A percentile compares a stretch with the other conserved stretches of the same genome.
Evolutionary conservation across 768 basidiomycete genomes (phyloP).

Genomic region (Tricholomella constricta): DNA sequence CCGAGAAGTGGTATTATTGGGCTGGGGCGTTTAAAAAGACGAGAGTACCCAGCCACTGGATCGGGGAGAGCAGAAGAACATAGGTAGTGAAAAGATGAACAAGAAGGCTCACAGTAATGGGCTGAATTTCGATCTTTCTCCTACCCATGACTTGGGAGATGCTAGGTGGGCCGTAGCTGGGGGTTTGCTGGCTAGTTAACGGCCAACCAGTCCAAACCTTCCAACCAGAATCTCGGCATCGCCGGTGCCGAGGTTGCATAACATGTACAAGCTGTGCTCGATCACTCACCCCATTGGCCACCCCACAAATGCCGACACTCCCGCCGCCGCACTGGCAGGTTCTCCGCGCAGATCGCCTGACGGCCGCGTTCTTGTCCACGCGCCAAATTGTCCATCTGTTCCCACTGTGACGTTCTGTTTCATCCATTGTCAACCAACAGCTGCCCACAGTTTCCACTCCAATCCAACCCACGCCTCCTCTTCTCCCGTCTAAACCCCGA

Average conservation of each 20-base stretch:
- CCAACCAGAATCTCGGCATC: slow-evolving; percentile 14
- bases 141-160: slow-evolving; percentile 50
- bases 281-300: slow-evolving; percentile 8
- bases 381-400: slow-evolving; percentile 7
- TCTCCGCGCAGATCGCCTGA: slow-evolving; percentile 12
- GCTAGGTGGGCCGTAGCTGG: slow-evolving; percentile 29
- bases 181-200: slow-evolving; percentile 15
- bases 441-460: slow-evolving; percentile 5
- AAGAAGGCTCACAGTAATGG: slow-evolving; percentile 62
- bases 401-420: slow-evolving; percentile 10
- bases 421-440: background rate
- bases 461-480: slow-evolving; percentile 4
- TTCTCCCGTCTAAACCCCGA: slow-evolving; percentile 5
- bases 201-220: slow-evolving; percentile 6
- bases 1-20: slow-evolving; percentile 24
- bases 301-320: background rate
- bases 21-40: background rate
- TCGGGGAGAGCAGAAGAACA: slow-evolving; percentile 22
- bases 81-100: slow-evolving; percentile 17
- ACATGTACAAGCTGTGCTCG: slow-evolving; percentile 11
- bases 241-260: slow-evolving; percentile 4
- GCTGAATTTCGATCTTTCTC: too few species aligned
- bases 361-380: background rate
- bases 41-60: background rate
- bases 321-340: slow-evolving; percentile 4